Percentiles rank a stretch among this genome's conserved stretches.
Evolutionary conservation across 345 rosid species (phyloP).

Genomic region (Melaleuca alternifolia): DNA sequence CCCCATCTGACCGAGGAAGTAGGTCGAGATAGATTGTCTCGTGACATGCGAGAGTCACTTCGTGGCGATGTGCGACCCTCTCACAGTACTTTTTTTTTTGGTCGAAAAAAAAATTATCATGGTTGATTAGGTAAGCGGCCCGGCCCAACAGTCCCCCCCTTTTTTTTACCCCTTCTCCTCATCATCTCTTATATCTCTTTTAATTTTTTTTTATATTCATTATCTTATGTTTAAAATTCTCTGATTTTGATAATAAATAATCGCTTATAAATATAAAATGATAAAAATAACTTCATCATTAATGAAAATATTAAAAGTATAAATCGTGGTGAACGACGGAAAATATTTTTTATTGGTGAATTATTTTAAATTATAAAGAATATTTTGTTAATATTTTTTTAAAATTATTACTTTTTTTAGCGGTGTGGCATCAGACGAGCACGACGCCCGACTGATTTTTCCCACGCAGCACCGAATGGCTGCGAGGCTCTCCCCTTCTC

Average conservation of each 20-base stretch:
- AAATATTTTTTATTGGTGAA: no score
- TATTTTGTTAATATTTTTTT: not conserved
- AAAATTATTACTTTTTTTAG: not conserved
- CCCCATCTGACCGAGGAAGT: no score
- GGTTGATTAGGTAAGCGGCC: no score
- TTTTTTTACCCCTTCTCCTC: not conserved
- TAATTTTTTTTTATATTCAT: not conserved
- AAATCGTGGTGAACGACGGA: no score
- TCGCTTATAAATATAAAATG: not conserved
- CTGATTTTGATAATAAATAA: no score
- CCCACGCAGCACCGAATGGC: not conserved
- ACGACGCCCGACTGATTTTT: not conserved
- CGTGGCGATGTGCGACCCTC: no score
- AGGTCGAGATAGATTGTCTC: no score
- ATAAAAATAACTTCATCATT: not conserved
- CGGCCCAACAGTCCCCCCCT: not conserved
- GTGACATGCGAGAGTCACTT: no score
- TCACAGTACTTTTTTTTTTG: no score
- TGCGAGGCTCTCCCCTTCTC: constrained; percentile 5
- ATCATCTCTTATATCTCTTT: fast-evolving
- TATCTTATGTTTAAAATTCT: no score
- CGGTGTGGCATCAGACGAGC: not conserved
- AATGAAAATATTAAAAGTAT: no score
- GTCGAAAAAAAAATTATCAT: no score
- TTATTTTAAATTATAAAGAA: not conserved